These are phyloP conservation scores for Alternaria hordeiaustralica DNA, from an alignment of 2,329 filamentous ascomycete genomes.

Conservation along the genomic window DNA sequence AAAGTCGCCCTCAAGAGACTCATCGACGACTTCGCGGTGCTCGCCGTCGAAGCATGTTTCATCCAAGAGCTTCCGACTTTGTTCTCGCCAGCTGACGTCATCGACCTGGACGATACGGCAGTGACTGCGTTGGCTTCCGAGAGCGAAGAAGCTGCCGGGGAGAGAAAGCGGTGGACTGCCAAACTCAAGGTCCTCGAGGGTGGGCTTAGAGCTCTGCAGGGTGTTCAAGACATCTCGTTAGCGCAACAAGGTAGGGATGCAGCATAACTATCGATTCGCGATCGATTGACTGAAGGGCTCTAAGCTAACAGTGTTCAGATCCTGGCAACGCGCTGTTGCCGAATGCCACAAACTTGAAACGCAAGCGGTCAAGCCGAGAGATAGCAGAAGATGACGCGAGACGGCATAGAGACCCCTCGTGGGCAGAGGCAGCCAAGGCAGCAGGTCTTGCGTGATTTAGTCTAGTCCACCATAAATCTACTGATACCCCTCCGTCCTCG, in stretches of 20 bases:
- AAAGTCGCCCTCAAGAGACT: slow-evolving; percentile 50
- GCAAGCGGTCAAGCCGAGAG: too few species aligned
- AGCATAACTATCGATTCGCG: too few species aligned
- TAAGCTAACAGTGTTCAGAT: too few species aligned
- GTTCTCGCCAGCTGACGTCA: slow-evolving; percentile 33
- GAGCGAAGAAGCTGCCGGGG: slow-evolving; percentile 16
- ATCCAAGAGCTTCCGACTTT: slow-evolving; percentile 36
- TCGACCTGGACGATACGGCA: slow-evolving; percentile 20
- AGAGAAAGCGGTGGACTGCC: slow-evolving; percentile 16
- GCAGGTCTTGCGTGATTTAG: too few species aligned
- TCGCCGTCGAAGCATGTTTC: slow-evolving; percentile 48
- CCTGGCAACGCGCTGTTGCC: too few species aligned
- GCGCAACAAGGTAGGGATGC: too few species aligned
- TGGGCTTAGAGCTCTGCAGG: slow-evolving; percentile 16
- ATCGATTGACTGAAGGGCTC: too few species aligned
- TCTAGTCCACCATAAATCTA: neutral
- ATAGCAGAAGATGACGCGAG: too few species aligned
- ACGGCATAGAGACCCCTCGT: too few species aligned
- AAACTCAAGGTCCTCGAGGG: slow-evolving; percentile 26
- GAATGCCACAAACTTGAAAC: too few species aligned
- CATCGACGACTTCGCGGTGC: slow-evolving; percentile 50
- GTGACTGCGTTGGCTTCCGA: slow-evolving; percentile 24
- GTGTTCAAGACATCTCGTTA: neutral
- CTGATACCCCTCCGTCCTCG: slow-evolving; percentile 37
- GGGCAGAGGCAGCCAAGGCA: too few species aligned